A percentile compares a stretch with the other conserved stretches of the same genome.
Conservation (phyloP, 1,284 basidiomycete genomes). For the Irpex sp. region DNA sequence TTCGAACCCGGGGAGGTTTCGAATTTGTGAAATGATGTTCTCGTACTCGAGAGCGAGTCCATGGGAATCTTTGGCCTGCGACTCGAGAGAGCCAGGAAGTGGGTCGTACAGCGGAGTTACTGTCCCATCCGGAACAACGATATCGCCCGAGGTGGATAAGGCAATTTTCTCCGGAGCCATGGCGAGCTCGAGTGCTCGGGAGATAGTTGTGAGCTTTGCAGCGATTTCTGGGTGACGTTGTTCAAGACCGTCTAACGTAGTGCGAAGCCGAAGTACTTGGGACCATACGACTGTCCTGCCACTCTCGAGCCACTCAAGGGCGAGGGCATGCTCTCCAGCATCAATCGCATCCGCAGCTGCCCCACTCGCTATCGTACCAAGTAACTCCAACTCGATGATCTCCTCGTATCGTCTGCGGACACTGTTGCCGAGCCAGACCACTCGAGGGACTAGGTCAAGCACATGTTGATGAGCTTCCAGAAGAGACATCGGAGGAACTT, state of each 20-base stretch:
- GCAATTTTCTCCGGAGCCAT: background rate
- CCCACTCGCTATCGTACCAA: background rate
- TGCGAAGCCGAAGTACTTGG: background rate
- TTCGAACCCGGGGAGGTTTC: background rate
- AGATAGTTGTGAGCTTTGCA: background rate
- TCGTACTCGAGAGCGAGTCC: background rate
- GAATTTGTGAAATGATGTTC: background rate
- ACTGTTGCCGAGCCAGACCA: background rate
- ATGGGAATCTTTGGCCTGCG: background rate
- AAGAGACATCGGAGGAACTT: background rate
- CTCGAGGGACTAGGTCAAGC: background rate
- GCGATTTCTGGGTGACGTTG: background rate
- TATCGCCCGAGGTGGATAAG: background rate
- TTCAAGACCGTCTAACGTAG: background rate
- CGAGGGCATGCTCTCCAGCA: background rate
- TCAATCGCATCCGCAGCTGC: background rate
- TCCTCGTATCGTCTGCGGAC: background rate
- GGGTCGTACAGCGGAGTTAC: too few species aligned
- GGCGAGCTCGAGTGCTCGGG: background rate
- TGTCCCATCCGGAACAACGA: background rate
- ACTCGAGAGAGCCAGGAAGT: background rate
- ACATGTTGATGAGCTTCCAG: background rate
- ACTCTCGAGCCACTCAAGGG: background rate
- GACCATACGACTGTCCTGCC: background rate
- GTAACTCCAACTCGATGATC: background rate